phyloP scores from a whole-genome alignment of 768 basidiomycete genomes.

The Naganishia antarctica region DNA sequence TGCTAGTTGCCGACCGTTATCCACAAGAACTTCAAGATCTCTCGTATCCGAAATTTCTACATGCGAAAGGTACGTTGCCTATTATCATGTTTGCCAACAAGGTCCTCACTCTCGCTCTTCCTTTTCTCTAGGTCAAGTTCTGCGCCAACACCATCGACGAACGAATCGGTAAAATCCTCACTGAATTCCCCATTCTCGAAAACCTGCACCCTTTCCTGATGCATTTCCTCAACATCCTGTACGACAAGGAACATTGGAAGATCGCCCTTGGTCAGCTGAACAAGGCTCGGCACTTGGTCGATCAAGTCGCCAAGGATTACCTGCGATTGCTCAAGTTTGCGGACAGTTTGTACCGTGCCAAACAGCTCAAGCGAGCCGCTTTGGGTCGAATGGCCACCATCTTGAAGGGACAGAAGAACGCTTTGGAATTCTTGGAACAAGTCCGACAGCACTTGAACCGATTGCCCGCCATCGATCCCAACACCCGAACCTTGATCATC shows the following conservation, averaged over 20 bases:
- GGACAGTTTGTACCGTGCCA: conserved; percentile 94
- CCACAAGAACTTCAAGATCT: conserved; percentile 99
- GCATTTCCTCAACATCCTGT: conserved; percentile 93
- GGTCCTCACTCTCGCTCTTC: conserved; percentile 33
- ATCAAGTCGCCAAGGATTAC: conserved; percentile 96
- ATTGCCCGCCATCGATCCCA: conserved; percentile 96
- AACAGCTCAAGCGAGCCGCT: conserved; percentile 95
- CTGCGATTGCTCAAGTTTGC: conserved; percentile 95
- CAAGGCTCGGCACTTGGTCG: conserved; percentile 90
- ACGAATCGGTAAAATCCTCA: conserved; percentile 70
- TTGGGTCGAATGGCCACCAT: conserved; percentile 99
- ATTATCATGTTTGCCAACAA: conserved; percentile 97
- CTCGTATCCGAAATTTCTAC: conserved; percentile 86
- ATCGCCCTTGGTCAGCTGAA: conserved; percentile 94
- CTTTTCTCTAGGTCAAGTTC: conserved; percentile 18
- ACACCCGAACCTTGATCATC: conserved; percentile 92
- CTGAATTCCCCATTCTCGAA: conserved; percentile 96
- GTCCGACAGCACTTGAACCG: conserved; percentile 98
- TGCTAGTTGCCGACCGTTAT: conserved; percentile 58
- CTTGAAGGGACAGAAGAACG: conserved; percentile 98
- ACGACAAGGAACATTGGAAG: conserved; percentile 99
- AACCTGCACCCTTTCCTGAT: conserved; percentile 95
- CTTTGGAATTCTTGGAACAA: conserved; percentile 95
- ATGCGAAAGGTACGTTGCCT: conserved; percentile 99
- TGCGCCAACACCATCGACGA: conserved; percentile 21